These are phyloP conservation scores for Leccinum subtestaceum DNA, from an alignment of 768 basidiomycete species.

Conservation along the genomic window DNA sequence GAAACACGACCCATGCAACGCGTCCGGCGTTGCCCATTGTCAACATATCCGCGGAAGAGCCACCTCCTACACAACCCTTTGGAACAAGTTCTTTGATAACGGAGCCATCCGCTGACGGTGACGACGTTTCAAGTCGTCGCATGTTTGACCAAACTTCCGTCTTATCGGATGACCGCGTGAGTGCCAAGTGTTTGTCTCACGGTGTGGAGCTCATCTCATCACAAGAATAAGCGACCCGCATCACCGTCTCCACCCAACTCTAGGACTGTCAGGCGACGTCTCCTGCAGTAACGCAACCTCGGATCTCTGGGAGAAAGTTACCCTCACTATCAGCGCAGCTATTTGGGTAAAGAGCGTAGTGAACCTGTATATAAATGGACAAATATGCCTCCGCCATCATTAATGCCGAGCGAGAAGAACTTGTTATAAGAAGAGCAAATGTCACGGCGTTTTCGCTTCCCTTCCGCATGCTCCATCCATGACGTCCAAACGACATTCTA, in stretches of 20 bases:
- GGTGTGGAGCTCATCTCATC: conserved; percentile 5
- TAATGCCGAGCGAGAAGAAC: neutral
- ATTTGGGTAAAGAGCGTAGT: neutral
- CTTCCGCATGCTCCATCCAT: conserved; percentile 11
- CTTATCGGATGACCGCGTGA: conserved; percentile 8
- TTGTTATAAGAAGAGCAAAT: conserved; percentile 10
- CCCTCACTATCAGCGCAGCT: neutral
- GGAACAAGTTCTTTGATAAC: conserved; percentile 34
- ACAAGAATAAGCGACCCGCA: conserved; percentile 14
- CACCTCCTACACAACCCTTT: conserved; percentile 40
- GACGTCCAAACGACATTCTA: conserved; percentile 14
- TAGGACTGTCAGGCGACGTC: conserved; percentile 14
- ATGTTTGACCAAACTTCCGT: conserved; percentile 21
- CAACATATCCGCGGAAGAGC: conserved; percentile 5
- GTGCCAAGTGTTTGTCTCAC: neutral
- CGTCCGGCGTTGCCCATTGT: neutral
- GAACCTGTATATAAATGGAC: conserved; percentile 6
- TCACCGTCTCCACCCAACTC: conserved; percentile 7
- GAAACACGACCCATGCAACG: neutral
- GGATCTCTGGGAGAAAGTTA: neutral
- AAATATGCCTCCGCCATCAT: neutral
- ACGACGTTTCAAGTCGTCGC: neutral
- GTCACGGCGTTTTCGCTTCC: neutral
- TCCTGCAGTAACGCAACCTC: conserved; percentile 5
- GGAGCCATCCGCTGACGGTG: neutral